These are phyloP conservation scores for Coemansia erecta DNA, from an alignment of 192 early-diverging fungal genomes.

Conservation along the genomic window DNA sequence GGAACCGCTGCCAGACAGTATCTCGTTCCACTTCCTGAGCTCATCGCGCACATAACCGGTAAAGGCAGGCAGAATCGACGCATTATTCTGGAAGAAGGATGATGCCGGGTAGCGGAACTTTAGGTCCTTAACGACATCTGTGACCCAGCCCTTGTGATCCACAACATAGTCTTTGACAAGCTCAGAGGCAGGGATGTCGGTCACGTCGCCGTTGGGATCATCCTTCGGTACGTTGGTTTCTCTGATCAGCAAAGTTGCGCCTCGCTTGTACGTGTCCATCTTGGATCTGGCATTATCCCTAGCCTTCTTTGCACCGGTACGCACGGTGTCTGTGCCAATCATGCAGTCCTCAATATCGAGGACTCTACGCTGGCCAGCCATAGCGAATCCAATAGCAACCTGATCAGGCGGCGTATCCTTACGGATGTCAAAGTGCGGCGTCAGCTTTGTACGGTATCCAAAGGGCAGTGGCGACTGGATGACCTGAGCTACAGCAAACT, in stretches of 20 bases:
- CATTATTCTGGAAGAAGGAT: constrained; percentile 71
- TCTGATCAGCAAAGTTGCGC: constrained; percentile 58
- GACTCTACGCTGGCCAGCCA: constrained; percentile 58
- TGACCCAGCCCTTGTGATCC: constrained; percentile 57
- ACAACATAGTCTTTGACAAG: constrained; percentile 55
- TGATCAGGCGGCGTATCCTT: constrained; percentile 48
- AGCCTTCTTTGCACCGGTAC: constrained; percentile 51
- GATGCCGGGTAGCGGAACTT: constrained; percentile 64
- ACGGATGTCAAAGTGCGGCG: constrained; percentile 61
- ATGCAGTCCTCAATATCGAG: constrained; percentile 67
- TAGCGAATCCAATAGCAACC: constrained; percentile 58
- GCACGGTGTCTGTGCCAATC: constrained; percentile 62
- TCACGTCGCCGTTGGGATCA: constrained; percentile 10
- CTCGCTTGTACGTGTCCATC: constrained; percentile 57
- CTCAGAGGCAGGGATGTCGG: constrained; percentile 20
- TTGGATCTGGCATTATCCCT: constrained; percentile 50
- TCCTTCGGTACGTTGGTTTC: constrained; percentile 54
- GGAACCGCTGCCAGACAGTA: constrained; percentile 3
- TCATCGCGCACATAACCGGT: constrained; percentile 62
- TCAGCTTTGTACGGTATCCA: constrained; percentile 67
- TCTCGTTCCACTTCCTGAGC: constrained; percentile 41
- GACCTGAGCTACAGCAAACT: constrained; percentile 45
- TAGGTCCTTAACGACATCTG: constrained; percentile 56
- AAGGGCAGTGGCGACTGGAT: constrained; percentile 56
- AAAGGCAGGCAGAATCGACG: constrained; percentile 62